Conservation (phyloP, 2,329 filamentous ascomycete genomes). For the Colletotrichum eleusines region DNA sequence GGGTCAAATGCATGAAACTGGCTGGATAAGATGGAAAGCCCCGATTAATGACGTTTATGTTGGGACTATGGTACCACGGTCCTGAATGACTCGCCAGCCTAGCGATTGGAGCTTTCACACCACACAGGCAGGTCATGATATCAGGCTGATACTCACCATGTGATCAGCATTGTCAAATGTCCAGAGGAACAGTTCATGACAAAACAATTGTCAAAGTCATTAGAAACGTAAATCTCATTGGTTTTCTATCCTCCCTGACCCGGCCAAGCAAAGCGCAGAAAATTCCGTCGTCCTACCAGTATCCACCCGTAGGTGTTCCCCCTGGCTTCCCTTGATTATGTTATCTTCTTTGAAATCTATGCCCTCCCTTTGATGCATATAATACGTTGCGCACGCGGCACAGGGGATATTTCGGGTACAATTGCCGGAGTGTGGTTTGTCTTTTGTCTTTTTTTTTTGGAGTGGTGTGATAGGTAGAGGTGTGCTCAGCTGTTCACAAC, state of each 20-base stretch:
- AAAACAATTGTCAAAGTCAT: background rate
- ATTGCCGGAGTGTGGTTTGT: slow-evolving; percentile 20
- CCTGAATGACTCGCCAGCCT: slow-evolving; percentile 14
- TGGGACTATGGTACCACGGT: background rate
- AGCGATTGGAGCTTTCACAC: background rate
- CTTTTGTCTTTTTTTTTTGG: slow-evolving; percentile 11
- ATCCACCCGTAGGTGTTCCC: slow-evolving; percentile 14
- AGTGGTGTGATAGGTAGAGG: slow-evolving; percentile 19
- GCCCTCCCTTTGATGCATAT: slow-evolving; percentile 41
- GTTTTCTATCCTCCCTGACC: slow-evolving; percentile 37
- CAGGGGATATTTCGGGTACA: slow-evolving; percentile 29
- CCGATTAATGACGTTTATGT: slow-evolving; percentile 28
- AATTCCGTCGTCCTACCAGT: slow-evolving; percentile 35
- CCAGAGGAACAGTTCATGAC: background rate
- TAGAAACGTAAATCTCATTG: slow-evolving; percentile 40
- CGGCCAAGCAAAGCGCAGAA: slow-evolving; percentile 32
- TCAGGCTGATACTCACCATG: no score
- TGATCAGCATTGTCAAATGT: background rate
- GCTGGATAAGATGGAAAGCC: background rate
- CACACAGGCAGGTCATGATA: background rate
- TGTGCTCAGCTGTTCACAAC: slow-evolving; percentile 40
- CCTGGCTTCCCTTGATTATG: slow-evolving; percentile 39
- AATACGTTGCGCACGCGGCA: slow-evolving; percentile 30
- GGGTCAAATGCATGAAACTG: background rate
- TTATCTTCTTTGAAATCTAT: slow-evolving; percentile 38